These are phyloP conservation scores for Penicillium vulpinum DNA, from an alignment of 2,329 filamentous ascomycete species.

Conservation along the genomic window DNA sequence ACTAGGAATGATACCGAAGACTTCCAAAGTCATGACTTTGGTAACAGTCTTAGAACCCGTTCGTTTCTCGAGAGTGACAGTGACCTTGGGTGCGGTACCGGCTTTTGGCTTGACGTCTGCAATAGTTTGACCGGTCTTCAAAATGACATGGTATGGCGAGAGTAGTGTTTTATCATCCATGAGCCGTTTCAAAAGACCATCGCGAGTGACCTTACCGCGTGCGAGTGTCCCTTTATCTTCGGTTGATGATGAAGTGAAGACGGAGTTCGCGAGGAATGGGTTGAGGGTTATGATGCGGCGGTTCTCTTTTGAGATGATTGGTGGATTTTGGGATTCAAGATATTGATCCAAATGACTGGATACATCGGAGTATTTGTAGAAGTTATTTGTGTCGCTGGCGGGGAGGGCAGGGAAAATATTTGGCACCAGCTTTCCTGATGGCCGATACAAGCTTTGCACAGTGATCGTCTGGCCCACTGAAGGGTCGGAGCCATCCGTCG, in stretches of 20 bases:
- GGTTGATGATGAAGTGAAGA: slow-evolving; percentile 56
- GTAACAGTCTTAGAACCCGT: slow-evolving; percentile 67
- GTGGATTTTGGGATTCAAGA: slow-evolving; percentile 54
- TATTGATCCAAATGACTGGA: slow-evolving; percentile 59
- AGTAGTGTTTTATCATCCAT: slow-evolving; percentile 51
- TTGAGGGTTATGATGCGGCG: slow-evolving; percentile 63
- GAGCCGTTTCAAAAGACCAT: slow-evolving; percentile 61
- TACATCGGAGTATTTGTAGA: slow-evolving; percentile 62
- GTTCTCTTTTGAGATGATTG: slow-evolving; percentile 58
- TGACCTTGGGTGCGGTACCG: slow-evolving; percentile 60
- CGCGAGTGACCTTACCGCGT: slow-evolving; percentile 59
- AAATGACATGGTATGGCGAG: slow-evolving; percentile 58
- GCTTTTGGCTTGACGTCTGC: slow-evolving; percentile 59
- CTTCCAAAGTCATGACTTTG: slow-evolving; percentile 61
- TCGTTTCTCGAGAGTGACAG: slow-evolving; percentile 63
- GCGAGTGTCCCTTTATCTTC: slow-evolving; percentile 59
- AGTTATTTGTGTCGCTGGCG: slow-evolving; percentile 52
- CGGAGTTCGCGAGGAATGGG: slow-evolving; percentile 62
- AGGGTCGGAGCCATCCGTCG: slow-evolving; percentile 39
- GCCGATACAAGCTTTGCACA: slow-evolving; percentile 56
- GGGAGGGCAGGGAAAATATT: slow-evolving; percentile 52
- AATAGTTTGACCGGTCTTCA: slow-evolving; percentile 44
- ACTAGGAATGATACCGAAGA: slow-evolving; percentile 61
- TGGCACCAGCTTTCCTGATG: slow-evolving; percentile 58
- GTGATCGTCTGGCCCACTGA: slow-evolving; percentile 45